These are phyloP conservation scores for Haplosporangium gracile DNA, from an alignment of 192 early-diverging fungal genomes.

Conservation along the genomic window DNA sequence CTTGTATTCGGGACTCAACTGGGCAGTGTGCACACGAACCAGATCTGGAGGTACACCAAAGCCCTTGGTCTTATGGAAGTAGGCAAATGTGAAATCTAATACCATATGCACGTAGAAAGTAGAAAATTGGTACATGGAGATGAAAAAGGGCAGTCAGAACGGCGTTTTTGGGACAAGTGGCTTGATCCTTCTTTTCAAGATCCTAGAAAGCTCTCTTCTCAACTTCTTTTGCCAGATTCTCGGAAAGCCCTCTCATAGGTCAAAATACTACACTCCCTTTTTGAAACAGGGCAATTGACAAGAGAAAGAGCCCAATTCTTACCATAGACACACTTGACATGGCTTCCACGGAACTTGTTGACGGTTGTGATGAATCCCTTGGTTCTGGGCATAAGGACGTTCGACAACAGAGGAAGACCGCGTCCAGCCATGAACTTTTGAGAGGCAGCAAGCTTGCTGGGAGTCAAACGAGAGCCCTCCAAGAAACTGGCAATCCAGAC, in stretches of 20 bases:
- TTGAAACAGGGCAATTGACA: background rate
- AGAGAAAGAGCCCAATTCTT: background rate
- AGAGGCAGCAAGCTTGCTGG: slow-evolving; percentile 60
- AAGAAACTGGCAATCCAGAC: slow-evolving; percentile 70
- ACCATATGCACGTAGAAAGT: background rate
- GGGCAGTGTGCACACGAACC: slow-evolving; percentile 61
- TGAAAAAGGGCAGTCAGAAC: background rate
- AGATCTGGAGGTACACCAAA: slow-evolving; percentile 65
- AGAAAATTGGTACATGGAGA: background rate
- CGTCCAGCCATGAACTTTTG: slow-evolving; percentile 64
- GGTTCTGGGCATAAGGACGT: slow-evolving; percentile 67
- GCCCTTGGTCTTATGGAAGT: slow-evolving; percentile 58
- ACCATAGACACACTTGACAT: slow-evolving; percentile 72
- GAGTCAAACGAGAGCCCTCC: slow-evolving; percentile 67
- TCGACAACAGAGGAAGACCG: slow-evolving; percentile 59
- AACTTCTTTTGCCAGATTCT: background rate
- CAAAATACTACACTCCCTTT: background rate
- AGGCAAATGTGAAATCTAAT: slow-evolving; percentile 67
- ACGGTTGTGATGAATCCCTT: slow-evolving; percentile 70
- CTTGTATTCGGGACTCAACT: slow-evolving; percentile 65
- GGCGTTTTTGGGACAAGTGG: background rate
- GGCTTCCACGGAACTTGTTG: slow-evolving; percentile 63
- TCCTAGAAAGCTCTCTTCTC: background rate
- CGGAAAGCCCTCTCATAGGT: background rate
- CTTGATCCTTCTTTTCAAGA: background rate